phyloP scores from a whole-genome alignment of 108 stramenopile species.

The Fistulifera solaris region DNA sequence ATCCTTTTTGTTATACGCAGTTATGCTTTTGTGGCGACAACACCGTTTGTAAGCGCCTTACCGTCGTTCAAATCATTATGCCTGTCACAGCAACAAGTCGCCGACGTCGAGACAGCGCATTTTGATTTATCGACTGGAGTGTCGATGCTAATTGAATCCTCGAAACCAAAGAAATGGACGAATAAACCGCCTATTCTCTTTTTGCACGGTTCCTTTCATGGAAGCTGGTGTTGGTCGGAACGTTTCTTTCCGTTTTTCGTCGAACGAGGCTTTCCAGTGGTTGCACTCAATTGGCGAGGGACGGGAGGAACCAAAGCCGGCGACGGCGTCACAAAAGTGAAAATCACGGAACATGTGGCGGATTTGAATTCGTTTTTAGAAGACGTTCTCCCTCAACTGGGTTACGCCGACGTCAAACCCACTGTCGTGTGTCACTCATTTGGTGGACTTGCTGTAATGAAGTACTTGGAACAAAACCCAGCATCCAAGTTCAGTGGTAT shows the following conservation, averaged over 20 bases:
- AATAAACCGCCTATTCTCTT: slow-evolving; percentile 44
- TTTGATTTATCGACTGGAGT: slow-evolving; percentile 15
- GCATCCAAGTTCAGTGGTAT: slow-evolving; percentile 28
- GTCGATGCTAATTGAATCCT: slow-evolving; percentile 13
- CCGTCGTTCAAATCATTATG: too few relatives aligned
- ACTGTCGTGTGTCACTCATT: slow-evolving; percentile 50
- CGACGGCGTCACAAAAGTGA: slow-evolving; percentile 57
- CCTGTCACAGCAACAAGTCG: too few relatives aligned
- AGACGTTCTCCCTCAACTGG: slow-evolving; percentile 10
- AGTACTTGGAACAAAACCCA: slow-evolving; percentile 25
- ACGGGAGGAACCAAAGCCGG: slow-evolving; percentile 60
- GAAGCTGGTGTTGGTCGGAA: slow-evolving; percentile 65
- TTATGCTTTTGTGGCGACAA: too few relatives aligned
- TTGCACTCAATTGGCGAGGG: slow-evolving; percentile 49
- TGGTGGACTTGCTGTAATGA: slow-evolving; percentile 51
- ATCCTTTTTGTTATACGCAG: too few relatives aligned
- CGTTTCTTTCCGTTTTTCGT: slow-evolving; percentile 42
- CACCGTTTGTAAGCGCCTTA: too few relatives aligned
- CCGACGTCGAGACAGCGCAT: too few relatives aligned
- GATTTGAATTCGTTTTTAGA: slow-evolving; percentile 35
- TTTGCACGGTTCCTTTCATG: slow-evolving; percentile 68
- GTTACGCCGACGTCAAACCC: slow-evolving; percentile 14
- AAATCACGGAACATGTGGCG: slow-evolving; percentile 35
- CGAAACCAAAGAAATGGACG: not conserved
- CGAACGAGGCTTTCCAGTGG: slow-evolving; percentile 35